These are phyloP conservation scores for Capniomyces stellatus DNA, from an alignment of 371 early-diverging fungal genomes.

Conservation along the genomic window DNA sequence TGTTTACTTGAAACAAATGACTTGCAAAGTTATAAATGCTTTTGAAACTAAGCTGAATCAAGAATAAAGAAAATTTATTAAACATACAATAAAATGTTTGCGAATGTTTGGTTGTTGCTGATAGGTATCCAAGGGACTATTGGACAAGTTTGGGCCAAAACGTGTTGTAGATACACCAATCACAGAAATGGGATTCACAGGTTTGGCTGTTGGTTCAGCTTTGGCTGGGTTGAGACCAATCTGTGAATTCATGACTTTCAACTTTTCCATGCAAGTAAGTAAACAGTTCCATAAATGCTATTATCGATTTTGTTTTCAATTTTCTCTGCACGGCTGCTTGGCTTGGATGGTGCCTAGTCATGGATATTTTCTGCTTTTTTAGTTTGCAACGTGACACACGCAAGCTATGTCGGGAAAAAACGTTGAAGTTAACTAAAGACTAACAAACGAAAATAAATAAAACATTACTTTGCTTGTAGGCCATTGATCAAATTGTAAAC, in stretches of 20 bases:
- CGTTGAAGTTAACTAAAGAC: too few relatives aligned
- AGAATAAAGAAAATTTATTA: too few relatives aligned
- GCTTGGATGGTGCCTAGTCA: too few relatives aligned
- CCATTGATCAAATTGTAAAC: slow-evolving; percentile 99
- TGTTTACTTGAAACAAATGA: neutral
- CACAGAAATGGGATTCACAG: slow-evolving; percentile 98
- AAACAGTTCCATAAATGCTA: too few relatives aligned
- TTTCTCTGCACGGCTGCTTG: too few relatives aligned
- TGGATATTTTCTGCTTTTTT: too few relatives aligned
- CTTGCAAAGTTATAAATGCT: neutral
- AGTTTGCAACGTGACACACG: too few relatives aligned
- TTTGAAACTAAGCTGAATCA: too few relatives aligned
- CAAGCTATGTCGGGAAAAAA: too few relatives aligned
- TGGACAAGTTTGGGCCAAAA: slow-evolving; percentile 93
- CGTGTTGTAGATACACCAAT: slow-evolving; percentile 99
- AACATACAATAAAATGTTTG: too few relatives aligned
- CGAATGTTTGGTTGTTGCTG: neutral
- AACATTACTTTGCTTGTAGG: too few relatives aligned
- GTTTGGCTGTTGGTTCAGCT: slow-evolving; percentile 95
- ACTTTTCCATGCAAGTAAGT: slow-evolving; percentile 97
- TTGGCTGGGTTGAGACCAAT: slow-evolving; percentile 93
- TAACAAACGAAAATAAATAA: too few relatives aligned
- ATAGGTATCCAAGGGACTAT: slow-evolving; percentile 91
- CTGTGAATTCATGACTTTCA: slow-evolving; percentile 99
- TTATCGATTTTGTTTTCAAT: neutral